Evolutionary conservation across 805 yeast species (phyloP).

Genomic region (Saccharomycopsis guyanensis): DNA sequence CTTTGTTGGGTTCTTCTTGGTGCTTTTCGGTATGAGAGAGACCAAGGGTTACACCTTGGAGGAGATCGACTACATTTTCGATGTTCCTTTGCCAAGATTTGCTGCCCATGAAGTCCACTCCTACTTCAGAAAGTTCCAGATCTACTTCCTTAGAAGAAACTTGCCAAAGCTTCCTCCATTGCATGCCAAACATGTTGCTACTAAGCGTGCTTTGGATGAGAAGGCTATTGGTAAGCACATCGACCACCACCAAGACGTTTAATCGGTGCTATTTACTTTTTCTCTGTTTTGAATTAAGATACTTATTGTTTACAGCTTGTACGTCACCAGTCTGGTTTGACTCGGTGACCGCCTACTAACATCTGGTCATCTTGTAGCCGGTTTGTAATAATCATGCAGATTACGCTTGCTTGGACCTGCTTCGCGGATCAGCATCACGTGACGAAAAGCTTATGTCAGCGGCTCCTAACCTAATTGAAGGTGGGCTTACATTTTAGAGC

Average conservation of each 20-base stretch:
- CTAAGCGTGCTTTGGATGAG: constrained; percentile 10
- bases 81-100: constrained; percentile 48
- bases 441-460: too few relatives aligned
- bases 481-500: too few relatives aligned
- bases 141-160: constrained; percentile 39
- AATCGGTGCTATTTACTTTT: background rate
- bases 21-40: constrained; percentile 64
- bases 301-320: too few relatives aligned
- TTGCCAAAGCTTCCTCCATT: constrained; percentile 15
- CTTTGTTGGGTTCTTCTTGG: constrained; percentile 58
- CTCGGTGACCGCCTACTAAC: too few relatives aligned
- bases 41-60: constrained; percentile 61
- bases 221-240: constrained; percentile 19
- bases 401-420: too few relatives aligned
- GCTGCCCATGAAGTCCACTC: constrained; percentile 40
- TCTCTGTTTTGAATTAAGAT: too few relatives aligned
- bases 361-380: too few relatives aligned
- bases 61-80: constrained; percentile 64
- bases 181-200: constrained; percentile 14
- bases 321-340: too few relatives aligned
- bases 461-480: too few relatives aligned
- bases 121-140: constrained; percentile 37
- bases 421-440: too few relatives aligned
- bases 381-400: too few relatives aligned
- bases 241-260: constrained; percentile 2